These are phyloP conservation scores for Alternaria angustiovoidea DNA, from an alignment of 2,329 filamentous ascomycete genomes.

Conservation along the genomic window DNA sequence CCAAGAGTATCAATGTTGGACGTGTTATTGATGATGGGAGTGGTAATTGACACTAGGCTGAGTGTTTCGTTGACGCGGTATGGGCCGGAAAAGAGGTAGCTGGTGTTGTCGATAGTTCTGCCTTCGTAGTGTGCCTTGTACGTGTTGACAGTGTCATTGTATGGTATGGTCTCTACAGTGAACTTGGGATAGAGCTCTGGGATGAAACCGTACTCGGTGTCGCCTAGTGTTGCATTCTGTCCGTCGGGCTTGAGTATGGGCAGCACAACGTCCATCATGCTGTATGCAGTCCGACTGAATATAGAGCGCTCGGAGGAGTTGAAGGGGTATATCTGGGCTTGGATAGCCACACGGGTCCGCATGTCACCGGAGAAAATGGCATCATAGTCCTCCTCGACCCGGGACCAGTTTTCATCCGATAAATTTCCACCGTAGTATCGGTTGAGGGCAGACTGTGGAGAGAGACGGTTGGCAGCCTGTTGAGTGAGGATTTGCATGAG, in stretches of 20 bases:
- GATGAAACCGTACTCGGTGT: slow-evolving; percentile 72
- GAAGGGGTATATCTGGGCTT: slow-evolving; percentile 76
- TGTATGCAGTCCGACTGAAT: slow-evolving; percentile 56
- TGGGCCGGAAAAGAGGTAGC: slow-evolving; percentile 78
- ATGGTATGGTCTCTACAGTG: slow-evolving; percentile 61
- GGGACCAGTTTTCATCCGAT: slow-evolving; percentile 64
- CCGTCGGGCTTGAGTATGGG: slow-evolving; percentile 71
- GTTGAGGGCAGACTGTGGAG: slow-evolving; percentile 61
- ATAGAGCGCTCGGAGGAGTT: slow-evolving; percentile 64
- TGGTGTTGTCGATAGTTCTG: slow-evolving; percentile 54
- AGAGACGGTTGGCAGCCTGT: slow-evolving; percentile 71
- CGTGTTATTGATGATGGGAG: slow-evolving; percentile 76
- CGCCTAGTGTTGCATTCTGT: slow-evolving; percentile 66
- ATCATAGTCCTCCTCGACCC: slow-evolving; percentile 70
- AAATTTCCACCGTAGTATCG: slow-evolving; percentile 66
- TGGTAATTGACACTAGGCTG: slow-evolving; percentile 80
- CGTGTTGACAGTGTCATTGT: slow-evolving; percentile 43
- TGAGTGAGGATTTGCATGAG: slow-evolving; percentile 78
- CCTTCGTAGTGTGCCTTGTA: slow-evolving; percentile 56
- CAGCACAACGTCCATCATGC: slow-evolving; percentile 62
- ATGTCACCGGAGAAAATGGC: slow-evolving; percentile 72
- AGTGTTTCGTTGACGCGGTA: slow-evolving; percentile 75
- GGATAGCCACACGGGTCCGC: slow-evolving; percentile 63
- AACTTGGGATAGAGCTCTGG: slow-evolving; percentile 79
- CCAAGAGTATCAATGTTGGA: slow-evolving; percentile 72